These are phyloP conservation scores for Rosa persica DNA, from an alignment of 306 rosid species.

Conservation along the genomic window DNA sequence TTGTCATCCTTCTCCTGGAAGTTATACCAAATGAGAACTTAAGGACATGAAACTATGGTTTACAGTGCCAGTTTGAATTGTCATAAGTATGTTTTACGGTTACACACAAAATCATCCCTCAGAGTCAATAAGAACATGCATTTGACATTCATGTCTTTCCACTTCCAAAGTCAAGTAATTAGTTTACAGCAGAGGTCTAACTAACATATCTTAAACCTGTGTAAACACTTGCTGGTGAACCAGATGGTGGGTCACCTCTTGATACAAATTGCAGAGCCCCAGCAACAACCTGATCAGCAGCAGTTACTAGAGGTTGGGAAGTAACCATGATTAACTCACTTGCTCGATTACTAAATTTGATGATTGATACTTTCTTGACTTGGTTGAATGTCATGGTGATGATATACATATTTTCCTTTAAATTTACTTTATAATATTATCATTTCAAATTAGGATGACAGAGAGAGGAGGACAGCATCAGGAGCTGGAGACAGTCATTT, in stretches of 20 bases:
- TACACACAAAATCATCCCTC: slow-evolving; percentile 2
- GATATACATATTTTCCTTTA: not conserved
- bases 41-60: not conserved
- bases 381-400: slow-evolving; percentile 6
- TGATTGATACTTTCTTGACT: not conserved
- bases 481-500: slow-evolving; percentile 21
- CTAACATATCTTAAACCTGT: slow-evolving; percentile 14
- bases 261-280: slow-evolving; percentile 24
- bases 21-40: not conserved
- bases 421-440: not conserved
- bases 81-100: not conserved
- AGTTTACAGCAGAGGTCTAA: slow-evolving; percentile 1
- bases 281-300: slow-evolving; percentile 27
- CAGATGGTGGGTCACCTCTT: slow-evolving; percentile 27
- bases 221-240: slow-evolving; percentile 4
- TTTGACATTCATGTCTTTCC: not conserved
- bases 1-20: slow-evolving; percentile 15
- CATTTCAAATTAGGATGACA: slow-evolving; percentile 28
- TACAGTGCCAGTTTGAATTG: slow-evolving; percentile 18
- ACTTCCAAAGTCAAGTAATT: not conserved
- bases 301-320: slow-evolving; percentile 19
- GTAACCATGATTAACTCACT: slow-evolving; percentile 24
- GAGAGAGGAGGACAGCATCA: slow-evolving; percentile 32
- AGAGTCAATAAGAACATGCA: not conserved
- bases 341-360: slow-evolving; percentile 3